A percentile compares a stretch with the other conserved stretches of the same genome.
These are phyloP conservation scores for Mortierella sp. DNA, from an alignment of 371 early-diverging fungal genomes.

Conservation along the genomic window DNA sequence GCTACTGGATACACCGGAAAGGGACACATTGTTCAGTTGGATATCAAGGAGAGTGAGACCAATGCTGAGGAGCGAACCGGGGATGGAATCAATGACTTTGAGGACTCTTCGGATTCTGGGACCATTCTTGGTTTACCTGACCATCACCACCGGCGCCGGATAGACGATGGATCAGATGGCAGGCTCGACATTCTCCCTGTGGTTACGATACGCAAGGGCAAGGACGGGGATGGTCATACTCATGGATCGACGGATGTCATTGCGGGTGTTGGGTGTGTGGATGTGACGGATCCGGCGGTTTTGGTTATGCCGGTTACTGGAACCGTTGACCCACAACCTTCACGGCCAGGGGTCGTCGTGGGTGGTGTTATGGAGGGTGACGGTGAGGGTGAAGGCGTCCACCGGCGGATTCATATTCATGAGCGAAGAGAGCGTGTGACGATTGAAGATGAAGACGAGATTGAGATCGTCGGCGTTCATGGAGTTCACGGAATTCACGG, in stretches of 20 bases:
- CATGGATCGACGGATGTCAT: conserved; percentile 16
- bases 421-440: conserved; percentile 28
- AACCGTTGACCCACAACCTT: not conserved
- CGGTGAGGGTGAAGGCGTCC: conserved; percentile 5
- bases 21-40: conserved; percentile 41
- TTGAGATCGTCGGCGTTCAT: not conserved
- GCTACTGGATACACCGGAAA: conserved; percentile 10
- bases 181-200: not conserved
- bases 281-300: not conserved
- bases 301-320: not conserved
- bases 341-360: not conserved
- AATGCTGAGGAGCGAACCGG: conserved; percentile 33
- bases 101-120: conserved; percentile 17
- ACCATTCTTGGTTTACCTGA: conserved; percentile 10
- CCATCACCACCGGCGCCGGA: not conserved
- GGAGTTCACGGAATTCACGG: not conserved
- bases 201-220: not conserved
- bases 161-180: not conserved
- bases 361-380: not conserved
- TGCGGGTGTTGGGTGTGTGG: not conserved
- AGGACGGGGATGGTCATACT: not conserved
- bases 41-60: conserved; percentile 46
- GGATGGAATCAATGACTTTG: conserved; percentile 39
- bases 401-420: conserved; percentile 28
- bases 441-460: conserved; percentile 19